phyloP scores from a whole-genome alignment of 2,329 filamentous ascomycete species.

The Dothiorella sarmentorum region DNA sequence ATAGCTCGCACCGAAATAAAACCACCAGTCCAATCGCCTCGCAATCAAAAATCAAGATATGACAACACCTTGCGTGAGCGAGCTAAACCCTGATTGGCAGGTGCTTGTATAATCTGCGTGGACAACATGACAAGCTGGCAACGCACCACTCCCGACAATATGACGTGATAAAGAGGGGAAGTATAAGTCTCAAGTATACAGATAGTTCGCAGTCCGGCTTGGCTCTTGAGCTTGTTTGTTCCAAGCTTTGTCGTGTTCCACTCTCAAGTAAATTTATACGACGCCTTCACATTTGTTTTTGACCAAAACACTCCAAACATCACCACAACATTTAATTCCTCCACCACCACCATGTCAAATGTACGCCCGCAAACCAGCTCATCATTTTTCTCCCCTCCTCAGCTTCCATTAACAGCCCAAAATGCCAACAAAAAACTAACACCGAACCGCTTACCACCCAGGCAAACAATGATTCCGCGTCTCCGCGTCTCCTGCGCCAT shows the following conservation, averaged over 20 bases:
- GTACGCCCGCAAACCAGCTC: background rate
- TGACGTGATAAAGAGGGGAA: background rate
- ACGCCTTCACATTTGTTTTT: background rate
- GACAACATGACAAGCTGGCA: background rate
- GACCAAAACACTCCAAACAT: background rate
- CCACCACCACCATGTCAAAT: background rate
- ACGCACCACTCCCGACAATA: background rate
- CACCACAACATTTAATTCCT: background rate
- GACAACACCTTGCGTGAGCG: background rate
- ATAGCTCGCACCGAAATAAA: too few relatives aligned
- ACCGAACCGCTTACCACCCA: background rate
- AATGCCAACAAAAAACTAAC: background rate
- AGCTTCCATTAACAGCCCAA: too few relatives aligned
- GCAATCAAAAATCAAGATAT: background rate
- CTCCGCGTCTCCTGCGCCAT: background rate
- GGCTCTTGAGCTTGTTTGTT: background rate
- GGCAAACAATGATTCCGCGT: background rate
- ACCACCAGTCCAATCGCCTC: too few relatives aligned
- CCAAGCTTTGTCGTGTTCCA: background rate
- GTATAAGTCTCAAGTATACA: background rate
- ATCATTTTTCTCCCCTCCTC: background rate
- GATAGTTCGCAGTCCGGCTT: background rate
- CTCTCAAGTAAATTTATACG: background rate
- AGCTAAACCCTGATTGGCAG: constrained; percentile 9
- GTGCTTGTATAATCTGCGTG: background rate